Evolutionary conservation across 805 yeast genomes (phyloP), one percentile per base, ranked within the genome.

Genomic region (Lipomyces kockii): DNA sequence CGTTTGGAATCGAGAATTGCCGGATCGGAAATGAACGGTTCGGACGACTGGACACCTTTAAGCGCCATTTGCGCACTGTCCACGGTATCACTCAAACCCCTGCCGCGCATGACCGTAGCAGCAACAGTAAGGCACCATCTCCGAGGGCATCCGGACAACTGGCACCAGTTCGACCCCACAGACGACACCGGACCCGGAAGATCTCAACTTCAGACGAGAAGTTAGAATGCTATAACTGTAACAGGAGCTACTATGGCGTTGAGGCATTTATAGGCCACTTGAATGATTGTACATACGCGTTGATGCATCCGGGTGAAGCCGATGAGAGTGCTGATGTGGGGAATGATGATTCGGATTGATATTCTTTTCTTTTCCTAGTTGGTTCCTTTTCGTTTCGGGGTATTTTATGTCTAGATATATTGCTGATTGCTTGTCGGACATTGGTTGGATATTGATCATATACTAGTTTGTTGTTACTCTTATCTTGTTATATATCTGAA

Each of bases 231-330:
- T 22, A n/a, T 20, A 68, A 68, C 46, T 68, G 69, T 49, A 51
- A 25, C 14, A 37, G 43, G 29, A 14, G 32, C 1, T 68, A 62
- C 49, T 37, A 17, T 11, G 71, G 63, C 32, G 69, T 66, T 9
- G 69, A 58, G 34, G 43, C 56, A 37, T 68, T 68, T 32, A 43
- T 60, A 20, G 65, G 43, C 9, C 69, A 68, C 49, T 35, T 68
- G 57, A 68, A 68, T 29, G 71, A 66, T 22, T 68, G 71, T 39
- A 68, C 71, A n/a, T 68, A 65, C 58, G 66, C 66, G 20, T 20
- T 68, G 14, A 68, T 65, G 69, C 71, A 66, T 57, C 67, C 69
- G 3, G 67, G 54, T 11, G 71, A 65, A 29, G 49, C 49, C 25
- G 58, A 55, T 6, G 67, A n/a, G 37, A 34, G 29, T 39, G 60